Base-by-base conservation (phyloP, 192 early-diverging fungal genomes). In the Linnemannia zychae region DNA sequence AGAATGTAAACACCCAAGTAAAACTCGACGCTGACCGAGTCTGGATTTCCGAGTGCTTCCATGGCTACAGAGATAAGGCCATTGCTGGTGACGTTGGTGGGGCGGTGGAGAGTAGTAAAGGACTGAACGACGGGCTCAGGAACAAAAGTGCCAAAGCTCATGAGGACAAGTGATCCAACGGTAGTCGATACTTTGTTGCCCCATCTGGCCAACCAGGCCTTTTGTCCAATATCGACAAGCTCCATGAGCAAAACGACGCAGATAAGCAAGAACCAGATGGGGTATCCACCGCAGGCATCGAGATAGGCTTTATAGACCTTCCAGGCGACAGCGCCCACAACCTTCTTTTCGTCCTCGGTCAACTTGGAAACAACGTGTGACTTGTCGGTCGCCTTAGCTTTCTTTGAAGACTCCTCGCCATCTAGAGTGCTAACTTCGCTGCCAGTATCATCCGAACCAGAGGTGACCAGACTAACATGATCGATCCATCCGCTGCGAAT, bases 341-440 rank as follows among this genome's bases (percentile, higher is more conserved):
- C 95, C 67, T 92, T 92, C 78, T 96, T 94, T 86, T 99, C 98
- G 13, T 96, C 95, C 40, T 92, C 85, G 46, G 95, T 95, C 65
- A 98, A 87, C 76, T 92, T 87, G 18, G 37, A 49, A 67, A 28
- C 75, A 67, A n/a, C 48, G 31, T 34, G 81, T 53, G 76, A 89
- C 49, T 75, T 31, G 11, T 82, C 76, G 1, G 76, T 82, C 60
- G 81, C 89, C 73, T 67, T 87, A 63, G 37, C 53, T 6, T 88
- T 74, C 73, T 80, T 79, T 36, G 53, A 79, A 24, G 84, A 74
- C 22, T 85, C 79, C 17, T 88, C 89, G 65, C 82, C 91, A 11
- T 88, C 88, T 15, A 81, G 37, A 12, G 75, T 81, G 47, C 80
- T 86, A n/a, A 73, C 70, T 36, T 88, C 87, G 34, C 77, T 86